phyloP scores from a whole-genome alignment of 768 basidiomycete genomes.

The Leccinum barrowsii region DNA sequence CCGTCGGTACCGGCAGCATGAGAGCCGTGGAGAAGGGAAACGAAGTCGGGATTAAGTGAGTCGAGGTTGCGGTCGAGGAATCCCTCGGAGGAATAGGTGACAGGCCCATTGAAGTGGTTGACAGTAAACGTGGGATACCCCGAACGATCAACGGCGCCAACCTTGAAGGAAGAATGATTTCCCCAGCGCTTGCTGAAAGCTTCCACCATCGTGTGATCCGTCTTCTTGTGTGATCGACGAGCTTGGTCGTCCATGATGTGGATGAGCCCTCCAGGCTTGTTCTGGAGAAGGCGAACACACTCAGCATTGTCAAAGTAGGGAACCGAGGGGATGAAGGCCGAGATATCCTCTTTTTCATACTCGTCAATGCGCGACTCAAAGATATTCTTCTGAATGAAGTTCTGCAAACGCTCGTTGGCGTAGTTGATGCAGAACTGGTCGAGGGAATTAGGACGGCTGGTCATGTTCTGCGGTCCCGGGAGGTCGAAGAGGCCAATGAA shows the following conservation, averaged over 20 bases:
- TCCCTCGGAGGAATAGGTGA: conserved; percentile 86
- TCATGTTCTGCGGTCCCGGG: conserved; percentile 89
- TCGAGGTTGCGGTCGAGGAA: conserved; percentile 90
- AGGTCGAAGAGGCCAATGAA: conserved; percentile 95
- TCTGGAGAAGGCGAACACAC: conserved; percentile 53
- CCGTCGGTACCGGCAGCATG: conserved; percentile 31
- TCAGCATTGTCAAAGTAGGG: conserved; percentile 65
- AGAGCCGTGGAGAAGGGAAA: conserved; percentile 38
- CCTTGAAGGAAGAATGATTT: conserved; percentile 69
- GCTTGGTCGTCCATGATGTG: too few relatives aligned
- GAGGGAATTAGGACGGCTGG: conserved; percentile 83
- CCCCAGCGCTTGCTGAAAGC: conserved; percentile 91
- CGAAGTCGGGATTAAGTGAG: conserved; percentile 89
- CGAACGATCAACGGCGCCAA: conserved; percentile 67
- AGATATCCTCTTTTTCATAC: conserved; percentile 79
- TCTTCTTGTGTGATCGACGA: conserved; percentile 74
- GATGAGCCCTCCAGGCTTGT: conserved; percentile 84
- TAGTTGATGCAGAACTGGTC: conserved; percentile 97
- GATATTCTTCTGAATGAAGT: conserved; percentile 73
- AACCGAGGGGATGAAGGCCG: conserved; percentile 60
- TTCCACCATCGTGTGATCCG: conserved; percentile 91
- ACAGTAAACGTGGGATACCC: conserved; percentile 87
- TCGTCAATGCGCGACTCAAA: conserved; percentile 83
- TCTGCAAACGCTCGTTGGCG: conserved; percentile 87
- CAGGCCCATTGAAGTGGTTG: conserved; percentile 87